Evolutionary conservation across 2,329 filamentous ascomycete species (phyloP), one percentile per base, ranked within the genome.

Genomic region (Proliferodiscus dingleyae): DNA sequence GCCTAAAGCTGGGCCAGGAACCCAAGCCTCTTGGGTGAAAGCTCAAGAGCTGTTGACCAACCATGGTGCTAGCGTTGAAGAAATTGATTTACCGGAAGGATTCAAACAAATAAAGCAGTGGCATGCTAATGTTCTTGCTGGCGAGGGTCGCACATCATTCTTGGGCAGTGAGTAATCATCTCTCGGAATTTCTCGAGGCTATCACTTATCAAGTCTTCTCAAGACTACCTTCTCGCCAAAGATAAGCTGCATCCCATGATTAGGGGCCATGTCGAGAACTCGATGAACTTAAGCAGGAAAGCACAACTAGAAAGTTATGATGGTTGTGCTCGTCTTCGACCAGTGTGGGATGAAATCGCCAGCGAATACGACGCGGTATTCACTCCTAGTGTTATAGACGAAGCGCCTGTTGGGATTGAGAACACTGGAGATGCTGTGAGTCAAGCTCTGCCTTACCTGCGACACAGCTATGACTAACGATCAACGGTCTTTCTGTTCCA

Each of bases 311-410:
- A 74, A 6, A 75, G 77, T 0, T 76, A 77, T 33, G 80, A 85
- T 51, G 65, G 66, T 1, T 69, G 78, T 15, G 75, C 78, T 0
- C 66, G 67, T 0, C 64, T 80, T 13, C 64, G 81, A 23, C 77
- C 78, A 0, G 65, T 70, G 15, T 70, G 78, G 3, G 81, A 85
- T 53, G 64, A 61, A 2, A 68, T 83, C 4, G 69, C 72, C 0
- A 61, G 62, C 1, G 58, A 63, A 13, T 84, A 81, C 47, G 72
- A 69, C 11, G 77, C 75, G 0, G 67, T 84, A 0, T 52, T 85
- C 8, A 74, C 71, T 0, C 80, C 81, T 0, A 82, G 78, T 53
- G 76, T 74, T 0, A 56, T 72, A 0, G 81, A 80, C 44, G 80
- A 81, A 52, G 81, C 81, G 0, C 79, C 81, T 0, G 45, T 71